phyloP scores from a whole-genome alignment of 225 moss, liverwort and hornwort genomes.

The Antitrichia curtipendula region DNA sequence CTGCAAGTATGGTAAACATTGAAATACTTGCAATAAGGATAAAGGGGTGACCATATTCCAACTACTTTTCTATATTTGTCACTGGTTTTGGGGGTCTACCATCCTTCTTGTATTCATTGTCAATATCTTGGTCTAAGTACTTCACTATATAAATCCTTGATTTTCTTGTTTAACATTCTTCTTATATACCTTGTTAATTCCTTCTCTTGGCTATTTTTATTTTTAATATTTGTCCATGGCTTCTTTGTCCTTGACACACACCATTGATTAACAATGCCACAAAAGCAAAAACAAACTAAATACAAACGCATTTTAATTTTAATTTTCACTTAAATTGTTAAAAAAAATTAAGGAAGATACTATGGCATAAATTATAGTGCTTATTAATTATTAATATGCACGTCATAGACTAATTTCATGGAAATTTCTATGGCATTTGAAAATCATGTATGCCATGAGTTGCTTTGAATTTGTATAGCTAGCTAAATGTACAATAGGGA shows the following conservation, averaged over 20 bases:
- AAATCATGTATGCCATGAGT: background rate
- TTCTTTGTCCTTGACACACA: background rate
- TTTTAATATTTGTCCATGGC: background rate
- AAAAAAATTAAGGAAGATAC: too few relatives aligned
- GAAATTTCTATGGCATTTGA: background rate
- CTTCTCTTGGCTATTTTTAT: background rate
- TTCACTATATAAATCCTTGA: background rate
- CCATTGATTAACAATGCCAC: background rate
- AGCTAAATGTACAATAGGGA: fast-evolving
- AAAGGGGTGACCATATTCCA: too few relatives aligned
- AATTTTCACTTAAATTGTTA: background rate
- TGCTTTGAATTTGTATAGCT: background rate
- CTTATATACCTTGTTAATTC: too few relatives aligned
- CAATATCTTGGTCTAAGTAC: background rate
- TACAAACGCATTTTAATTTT: background rate
- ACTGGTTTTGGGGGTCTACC: background rate
- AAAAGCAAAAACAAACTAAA: background rate
- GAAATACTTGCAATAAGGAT: too few relatives aligned
- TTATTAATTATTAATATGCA: background rate
- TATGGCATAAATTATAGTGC: background rate
- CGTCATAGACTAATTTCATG: background rate
- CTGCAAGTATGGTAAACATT: too few relatives aligned
- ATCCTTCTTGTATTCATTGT: background rate
- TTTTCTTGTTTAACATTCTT: background rate
- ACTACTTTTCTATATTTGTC: background rate